Evolutionary conservation across 495 filamentous ascomycete genomes (phyloP).

Genomic region (Hypomontagnella submonticulosa): DNA sequence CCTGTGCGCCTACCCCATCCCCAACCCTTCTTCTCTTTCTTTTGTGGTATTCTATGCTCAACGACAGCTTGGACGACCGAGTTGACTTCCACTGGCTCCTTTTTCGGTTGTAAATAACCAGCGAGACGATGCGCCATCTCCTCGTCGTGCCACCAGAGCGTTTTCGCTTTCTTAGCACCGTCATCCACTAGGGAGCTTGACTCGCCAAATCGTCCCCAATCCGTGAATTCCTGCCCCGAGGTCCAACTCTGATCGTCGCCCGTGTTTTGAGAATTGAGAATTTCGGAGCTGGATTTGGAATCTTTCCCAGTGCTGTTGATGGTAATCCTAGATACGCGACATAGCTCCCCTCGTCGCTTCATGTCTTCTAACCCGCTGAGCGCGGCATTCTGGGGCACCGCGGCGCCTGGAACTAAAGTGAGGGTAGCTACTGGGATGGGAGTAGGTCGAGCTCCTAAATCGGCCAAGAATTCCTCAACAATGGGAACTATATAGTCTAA

Average conservation of each 20-base stretch:
- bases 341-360: conserved; percentile 51
- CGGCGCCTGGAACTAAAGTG: conserved; percentile 52
- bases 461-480: conserved; percentile 53
- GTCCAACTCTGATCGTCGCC: conserved; percentile 38
- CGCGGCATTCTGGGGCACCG: conserved; percentile 46
- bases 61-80: conserved; percentile 46
- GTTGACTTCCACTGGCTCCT: conserved; percentile 28
- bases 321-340: conserved; percentile 47
- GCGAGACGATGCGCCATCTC: conserved; percentile 59
- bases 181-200: background rate
- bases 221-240: conserved; percentile 47
- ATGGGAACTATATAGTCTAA: conserved; percentile 50
- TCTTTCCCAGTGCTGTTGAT: conserved; percentile 42
- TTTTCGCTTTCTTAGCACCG: background rate
- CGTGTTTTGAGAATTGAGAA: background rate
- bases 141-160: conserved; percentile 60
- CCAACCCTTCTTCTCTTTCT: conserved; percentile 47
- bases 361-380: conserved; percentile 52
- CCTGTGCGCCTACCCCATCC: conserved; percentile 40
- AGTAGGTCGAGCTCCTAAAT: conserved; percentile 37
- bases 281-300: conserved; percentile 22
- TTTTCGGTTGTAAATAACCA: conserved; percentile 54
- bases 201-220: conserved; percentile 55
- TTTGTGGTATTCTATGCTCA: conserved; percentile 41
- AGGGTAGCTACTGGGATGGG: conserved; percentile 48